phyloP scores from a whole-genome alignment of 2,329 filamentous ascomycete species.

The Ophiostoma novo-ulmi region DNA sequence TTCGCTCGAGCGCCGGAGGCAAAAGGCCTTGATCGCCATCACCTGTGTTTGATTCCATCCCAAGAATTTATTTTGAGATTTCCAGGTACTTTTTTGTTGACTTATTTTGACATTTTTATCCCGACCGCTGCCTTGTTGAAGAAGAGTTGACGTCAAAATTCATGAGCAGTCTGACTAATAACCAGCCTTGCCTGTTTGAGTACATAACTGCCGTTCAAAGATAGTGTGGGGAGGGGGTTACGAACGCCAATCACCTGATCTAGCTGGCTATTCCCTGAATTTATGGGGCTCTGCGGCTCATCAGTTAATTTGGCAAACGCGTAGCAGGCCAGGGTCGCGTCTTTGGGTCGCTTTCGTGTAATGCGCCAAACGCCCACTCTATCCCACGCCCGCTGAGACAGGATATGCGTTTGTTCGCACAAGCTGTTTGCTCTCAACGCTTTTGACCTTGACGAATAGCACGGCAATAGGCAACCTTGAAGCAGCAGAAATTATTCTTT shows the following conservation, averaged over 20 bases:
- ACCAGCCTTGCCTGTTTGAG: background rate
- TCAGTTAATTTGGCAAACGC: background rate
- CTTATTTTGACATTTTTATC: background rate
- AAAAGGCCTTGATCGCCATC: background rate
- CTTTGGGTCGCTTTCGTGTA: background rate
- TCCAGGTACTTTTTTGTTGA: background rate
- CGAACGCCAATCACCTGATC: background rate
- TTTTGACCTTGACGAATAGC: background rate
- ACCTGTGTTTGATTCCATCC: background rate
- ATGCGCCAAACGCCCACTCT: background rate
- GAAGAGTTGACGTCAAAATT: constrained; percentile 11
- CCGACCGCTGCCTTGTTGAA: constrained; percentile 1
- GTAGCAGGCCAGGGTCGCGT: constrained; percentile 7
- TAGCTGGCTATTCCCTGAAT: background rate
- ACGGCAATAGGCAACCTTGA: background rate
- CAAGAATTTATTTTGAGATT: background rate
- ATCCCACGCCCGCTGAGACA: background rate
- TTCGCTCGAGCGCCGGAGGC: background rate
- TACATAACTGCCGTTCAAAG: background rate
- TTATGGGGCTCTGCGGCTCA: constrained; percentile 2
- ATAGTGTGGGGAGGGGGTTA: background rate
- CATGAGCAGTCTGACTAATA: background rate
- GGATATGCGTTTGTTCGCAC: background rate
- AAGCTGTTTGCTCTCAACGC: background rate
- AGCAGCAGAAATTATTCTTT: background rate